Evolutionary conservation across 1,139 yeast genomes (phyloP).

Genomic region (Suhomyces wounanorum): DNA sequence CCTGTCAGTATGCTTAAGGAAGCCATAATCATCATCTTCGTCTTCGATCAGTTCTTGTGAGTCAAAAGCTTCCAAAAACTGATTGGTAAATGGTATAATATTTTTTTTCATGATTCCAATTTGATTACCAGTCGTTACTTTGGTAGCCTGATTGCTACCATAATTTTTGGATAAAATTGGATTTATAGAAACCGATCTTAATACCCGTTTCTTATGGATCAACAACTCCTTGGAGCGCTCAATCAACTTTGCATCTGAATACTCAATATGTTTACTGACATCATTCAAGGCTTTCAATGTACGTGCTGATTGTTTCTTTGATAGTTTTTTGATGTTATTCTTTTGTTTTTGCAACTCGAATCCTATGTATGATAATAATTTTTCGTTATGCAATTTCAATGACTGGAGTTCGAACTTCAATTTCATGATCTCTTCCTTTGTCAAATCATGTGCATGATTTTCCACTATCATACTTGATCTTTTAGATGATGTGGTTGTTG

Average conservation of each 20-base stretch:
- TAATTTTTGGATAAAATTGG: slow-evolving; percentile 39
- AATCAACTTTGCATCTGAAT: slow-evolving; percentile 57
- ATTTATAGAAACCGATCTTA: slow-evolving; percentile 48
- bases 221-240: slow-evolving; percentile 44
- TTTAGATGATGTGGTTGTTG: slow-evolving; percentile 33
- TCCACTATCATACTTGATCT: slow-evolving; percentile 41
- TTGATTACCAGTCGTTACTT: background rate
- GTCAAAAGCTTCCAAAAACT: slow-evolving; percentile 14
- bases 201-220: slow-evolving; percentile 47
- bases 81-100: slow-evolving; percentile 21
- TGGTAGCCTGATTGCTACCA: background rate
- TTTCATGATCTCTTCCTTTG: slow-evolving; percentile 53
- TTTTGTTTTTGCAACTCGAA: slow-evolving; percentile 55
- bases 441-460: slow-evolving; percentile 36
- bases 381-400: slow-evolving; percentile 56
- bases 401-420: slow-evolving; percentile 57
- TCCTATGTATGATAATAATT: slow-evolving; percentile 57
- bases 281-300: slow-evolving; percentile 21
- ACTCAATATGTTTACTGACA: slow-evolving; percentile 37
- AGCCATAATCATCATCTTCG: slow-evolving; percentile 37
- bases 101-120: slow-evolving; percentile 25
- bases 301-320: slow-evolving; percentile 37
- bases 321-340: slow-evolving; percentile 43
- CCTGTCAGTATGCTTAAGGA: slow-evolving; percentile 33
- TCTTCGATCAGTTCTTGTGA: slow-evolving; percentile 11